These are phyloP conservation scores for Aspergillus neoniger DNA, from an alignment of 2,329 filamentous ascomycete genomes.

Conservation along the genomic window DNA sequence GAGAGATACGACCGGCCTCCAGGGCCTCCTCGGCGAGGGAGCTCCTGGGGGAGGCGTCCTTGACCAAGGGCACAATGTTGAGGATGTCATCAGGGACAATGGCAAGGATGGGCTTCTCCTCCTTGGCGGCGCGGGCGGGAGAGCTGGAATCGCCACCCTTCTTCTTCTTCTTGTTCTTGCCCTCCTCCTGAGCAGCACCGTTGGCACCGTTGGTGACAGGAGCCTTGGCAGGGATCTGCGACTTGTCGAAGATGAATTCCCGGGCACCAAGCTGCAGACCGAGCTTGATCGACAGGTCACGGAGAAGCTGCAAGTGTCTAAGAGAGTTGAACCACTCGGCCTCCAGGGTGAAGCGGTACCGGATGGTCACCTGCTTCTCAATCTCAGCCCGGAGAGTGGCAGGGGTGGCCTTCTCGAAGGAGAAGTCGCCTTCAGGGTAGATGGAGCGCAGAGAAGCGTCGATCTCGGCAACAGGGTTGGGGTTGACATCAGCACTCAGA, in stretches of 20 bases:
- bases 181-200: constrained; percentile 39
- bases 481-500: constrained; percentile 73
- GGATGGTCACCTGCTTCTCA: constrained; percentile 67
- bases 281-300: constrained; percentile 84
- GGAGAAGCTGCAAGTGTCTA: constrained; percentile 79
- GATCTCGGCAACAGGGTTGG: constrained; percentile 74
- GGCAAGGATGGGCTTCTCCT: constrained; percentile 55
- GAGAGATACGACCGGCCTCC: constrained; percentile 93
- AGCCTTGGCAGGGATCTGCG: constrained; percentile 37
- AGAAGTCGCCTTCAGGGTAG: constrained; percentile 79
- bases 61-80: constrained; percentile 91
- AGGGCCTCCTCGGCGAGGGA: constrained; percentile 91
- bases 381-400: constrained; percentile 70
- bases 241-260: constrained; percentile 68
- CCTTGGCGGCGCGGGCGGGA: constrained; percentile 46
- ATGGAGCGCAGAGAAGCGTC: constrained; percentile 72
- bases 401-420: constrained; percentile 77
- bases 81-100: constrained; percentile 84
- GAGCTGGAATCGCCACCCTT: constrained; percentile 55
- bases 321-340: constrained; percentile 67
- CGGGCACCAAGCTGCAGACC: constrained; percentile 85
- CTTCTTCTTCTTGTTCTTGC: constrained; percentile 62
- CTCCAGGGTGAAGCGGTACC: constrained; percentile 76
- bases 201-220: constrained; percentile 42
- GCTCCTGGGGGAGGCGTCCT: constrained; percentile 90